Conservation (phyloP, 2,329 filamentous ascomycete species). For the Xylaria arbuscula region DNA sequence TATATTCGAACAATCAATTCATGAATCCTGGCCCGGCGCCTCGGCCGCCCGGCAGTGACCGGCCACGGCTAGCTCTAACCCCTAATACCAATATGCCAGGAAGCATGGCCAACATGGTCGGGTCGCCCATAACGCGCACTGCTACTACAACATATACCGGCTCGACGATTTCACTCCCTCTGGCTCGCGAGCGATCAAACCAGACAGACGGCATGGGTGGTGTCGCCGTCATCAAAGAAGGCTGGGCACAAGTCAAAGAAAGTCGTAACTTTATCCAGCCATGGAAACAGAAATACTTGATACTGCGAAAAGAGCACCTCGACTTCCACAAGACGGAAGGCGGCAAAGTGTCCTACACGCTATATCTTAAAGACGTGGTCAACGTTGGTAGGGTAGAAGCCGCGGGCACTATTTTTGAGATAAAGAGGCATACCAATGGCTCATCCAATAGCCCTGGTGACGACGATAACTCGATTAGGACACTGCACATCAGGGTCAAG, state of each 20-base stretch:
- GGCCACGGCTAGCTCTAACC: slow-evolving; percentile 82
- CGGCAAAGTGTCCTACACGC: slow-evolving; percentile 86
- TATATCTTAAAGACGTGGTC: slow-evolving; percentile 86
- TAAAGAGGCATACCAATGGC: slow-evolving; percentile 79
- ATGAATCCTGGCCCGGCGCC: slow-evolving; percentile 98
- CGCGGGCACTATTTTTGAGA: slow-evolving; percentile 92
- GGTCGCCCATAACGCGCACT: slow-evolving; percentile 76
- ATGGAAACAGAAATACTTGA: slow-evolving; percentile 92
- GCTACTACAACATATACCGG: slow-evolving; percentile 75
- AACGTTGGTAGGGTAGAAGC: slow-evolving; percentile 92
- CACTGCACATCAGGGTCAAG: slow-evolving; percentile 92
- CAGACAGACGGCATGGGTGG: slow-evolving; percentile 73
- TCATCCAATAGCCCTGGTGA: slow-evolving; percentile 77
- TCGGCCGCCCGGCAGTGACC: slow-evolving; percentile 83
- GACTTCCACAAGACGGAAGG: slow-evolving; percentile 95
- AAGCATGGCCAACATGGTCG: slow-evolving; percentile 81
- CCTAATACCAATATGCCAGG: slow-evolving; percentile 79
- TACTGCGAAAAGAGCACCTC: slow-evolving; percentile 90
- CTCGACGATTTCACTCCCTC: slow-evolving; percentile 78
- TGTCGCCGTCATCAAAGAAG: slow-evolving; percentile 81
- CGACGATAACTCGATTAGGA: slow-evolving; percentile 82
- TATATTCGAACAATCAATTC: slow-evolving; percentile 75
- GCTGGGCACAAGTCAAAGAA: slow-evolving; percentile 89
- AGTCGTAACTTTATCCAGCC: slow-evolving; percentile 84
- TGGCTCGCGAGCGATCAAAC: slow-evolving; percentile 70